Conservation (phyloP, 164 flowering plant species). For the Nelumbo lutea region DNA sequence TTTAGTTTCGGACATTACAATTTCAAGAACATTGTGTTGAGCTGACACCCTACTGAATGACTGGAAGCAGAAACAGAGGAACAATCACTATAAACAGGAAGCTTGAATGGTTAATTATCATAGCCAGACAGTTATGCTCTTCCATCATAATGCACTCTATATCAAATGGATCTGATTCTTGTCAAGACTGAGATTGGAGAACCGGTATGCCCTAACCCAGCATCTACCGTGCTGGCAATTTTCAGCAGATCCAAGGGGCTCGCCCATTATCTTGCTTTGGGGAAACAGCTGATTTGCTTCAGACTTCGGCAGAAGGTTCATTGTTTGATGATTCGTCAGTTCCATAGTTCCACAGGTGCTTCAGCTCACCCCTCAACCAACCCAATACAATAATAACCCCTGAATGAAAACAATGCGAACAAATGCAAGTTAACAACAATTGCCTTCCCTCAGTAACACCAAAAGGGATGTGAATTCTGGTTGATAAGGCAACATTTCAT, state of each 20-base stretch:
- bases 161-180: not conserved
- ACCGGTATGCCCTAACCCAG: not conserved
- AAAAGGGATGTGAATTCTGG: not conserved
- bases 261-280: not conserved
- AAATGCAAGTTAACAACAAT: not conserved
- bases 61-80: no score
- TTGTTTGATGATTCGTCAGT: not conserved
- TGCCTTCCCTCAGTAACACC: not conserved
- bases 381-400: conserved; percentile 2
- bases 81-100: no score
- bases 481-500: not conserved
- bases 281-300: not conserved
- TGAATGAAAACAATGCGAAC: not conserved
- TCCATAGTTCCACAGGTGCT: not conserved
- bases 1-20: no score
- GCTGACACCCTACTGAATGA: no score
- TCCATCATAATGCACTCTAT: not conserved
- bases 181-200: not conserved
- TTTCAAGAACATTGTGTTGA: no score
- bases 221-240: not conserved
- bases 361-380: not conserved
- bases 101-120: no score
- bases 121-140: no score
- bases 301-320: not conserved
- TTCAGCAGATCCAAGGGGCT: conserved; percentile 1